These are phyloP conservation scores for Eimeria acervulina DNA, from an alignment of 169 alveolate species.

Conservation along the genomic window DNA sequence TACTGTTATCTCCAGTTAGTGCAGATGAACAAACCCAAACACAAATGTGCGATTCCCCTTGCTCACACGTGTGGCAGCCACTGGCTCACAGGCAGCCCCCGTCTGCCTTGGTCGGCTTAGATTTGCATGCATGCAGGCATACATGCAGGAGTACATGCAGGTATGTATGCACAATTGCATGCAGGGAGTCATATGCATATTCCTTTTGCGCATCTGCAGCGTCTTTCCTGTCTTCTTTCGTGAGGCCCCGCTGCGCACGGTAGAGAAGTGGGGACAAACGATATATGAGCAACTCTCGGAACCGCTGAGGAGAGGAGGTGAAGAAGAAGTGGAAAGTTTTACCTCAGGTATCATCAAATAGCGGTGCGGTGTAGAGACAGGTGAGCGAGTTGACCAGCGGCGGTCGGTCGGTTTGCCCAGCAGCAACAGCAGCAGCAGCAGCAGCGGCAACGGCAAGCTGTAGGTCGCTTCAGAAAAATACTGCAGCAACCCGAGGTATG, in stretches of 20 bases:
- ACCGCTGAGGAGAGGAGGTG: background rate
- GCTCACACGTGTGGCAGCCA: background rate
- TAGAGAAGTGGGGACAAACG: background rate
- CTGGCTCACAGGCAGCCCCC: background rate
- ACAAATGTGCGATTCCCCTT: background rate
- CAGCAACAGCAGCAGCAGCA: conserved; percentile 15
- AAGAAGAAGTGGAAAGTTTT: background rate
- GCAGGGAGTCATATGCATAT: too few relatives aligned
- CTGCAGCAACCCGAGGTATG: background rate
- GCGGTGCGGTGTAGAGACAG: background rate
- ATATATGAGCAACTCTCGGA: background rate
- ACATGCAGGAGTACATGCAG: background rate
- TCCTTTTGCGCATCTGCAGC: background rate
- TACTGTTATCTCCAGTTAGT: too few relatives aligned
- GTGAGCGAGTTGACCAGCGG: conserved; percentile 9
- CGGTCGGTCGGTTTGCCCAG: conserved; percentile 15
- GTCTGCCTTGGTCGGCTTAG: background rate
- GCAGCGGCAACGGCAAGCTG: conserved; percentile 30
- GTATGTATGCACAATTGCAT: too few relatives aligned
- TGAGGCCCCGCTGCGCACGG: background rate
- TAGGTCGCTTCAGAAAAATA: background rate
- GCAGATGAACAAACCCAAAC: too few relatives aligned
- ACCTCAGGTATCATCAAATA: background rate
- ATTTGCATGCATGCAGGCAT: background rate
- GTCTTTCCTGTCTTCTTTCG: background rate